Evolutionary conservation across 306 rosid species (phyloP).

Genomic region (Abrus precatorius): DNA sequence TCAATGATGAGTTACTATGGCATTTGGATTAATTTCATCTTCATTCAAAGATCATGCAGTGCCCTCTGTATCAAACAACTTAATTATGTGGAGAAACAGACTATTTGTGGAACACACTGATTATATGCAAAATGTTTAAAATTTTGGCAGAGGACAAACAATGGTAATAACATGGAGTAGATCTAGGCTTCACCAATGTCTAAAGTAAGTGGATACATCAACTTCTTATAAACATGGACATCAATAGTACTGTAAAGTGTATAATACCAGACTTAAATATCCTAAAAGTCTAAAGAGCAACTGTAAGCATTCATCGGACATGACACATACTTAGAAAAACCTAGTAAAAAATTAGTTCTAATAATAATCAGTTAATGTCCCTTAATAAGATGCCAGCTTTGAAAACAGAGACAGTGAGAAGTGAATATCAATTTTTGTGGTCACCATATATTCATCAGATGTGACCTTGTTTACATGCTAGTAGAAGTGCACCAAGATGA

Average conservation of each 20-base stretch:
- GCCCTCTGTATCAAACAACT: neutral
- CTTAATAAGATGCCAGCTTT: neutral
- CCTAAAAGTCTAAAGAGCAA: neutral
- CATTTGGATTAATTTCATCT: slow-evolving; percentile 14
- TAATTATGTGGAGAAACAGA: neutral
- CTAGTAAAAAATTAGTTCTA: neutral
- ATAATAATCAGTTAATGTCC: neutral
- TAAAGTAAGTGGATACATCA: neutral
- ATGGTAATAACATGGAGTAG: neutral
- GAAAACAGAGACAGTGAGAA: neutral
- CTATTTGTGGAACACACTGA: neutral
- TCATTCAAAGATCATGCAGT: slow-evolving; percentile 24
- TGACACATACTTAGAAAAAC: neutral
- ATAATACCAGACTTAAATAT: neutral
- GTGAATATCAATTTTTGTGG: slow-evolving; percentile 9
- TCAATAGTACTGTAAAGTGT: neutral
- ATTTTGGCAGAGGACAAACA: neutral
- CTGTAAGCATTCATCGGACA: neutral
- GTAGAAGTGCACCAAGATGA: slow-evolving; percentile 2
- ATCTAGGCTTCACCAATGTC: slow-evolving; percentile 3
- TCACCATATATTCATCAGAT: neutral
- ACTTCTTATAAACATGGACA: slow-evolving; percentile 1
- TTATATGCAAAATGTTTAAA: neutral
- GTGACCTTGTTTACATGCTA: neutral
- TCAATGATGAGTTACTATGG: neutral